Evolutionary conservation across 352 stramenopile species (phyloP), one percentile per base, ranked within the genome.

Genomic region (Pythium brachiatum): DNA sequence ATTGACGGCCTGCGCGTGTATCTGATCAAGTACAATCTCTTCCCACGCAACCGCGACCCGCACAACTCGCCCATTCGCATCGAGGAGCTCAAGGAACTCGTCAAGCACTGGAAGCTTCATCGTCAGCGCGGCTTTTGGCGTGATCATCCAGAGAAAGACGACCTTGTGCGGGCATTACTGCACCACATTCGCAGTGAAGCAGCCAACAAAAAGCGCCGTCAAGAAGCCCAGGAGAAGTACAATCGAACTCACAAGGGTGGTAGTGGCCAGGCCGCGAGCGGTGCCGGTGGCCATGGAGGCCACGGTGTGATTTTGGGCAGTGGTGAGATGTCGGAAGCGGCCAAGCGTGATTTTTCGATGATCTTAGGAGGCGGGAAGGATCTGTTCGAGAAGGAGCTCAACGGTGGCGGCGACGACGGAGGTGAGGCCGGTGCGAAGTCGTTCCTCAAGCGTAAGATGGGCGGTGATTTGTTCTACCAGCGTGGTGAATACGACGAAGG

Each of bases 51-150:
- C 41, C 81, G 85, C 16, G 86, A 92, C 68, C 84, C 84, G 2
- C 71, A 92, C 54, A 95, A 94, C 75, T 94, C 84, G 44, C 85
- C 81, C 25, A 95, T 94, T 68, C 81, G 83, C 41, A 68, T 92
- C 23, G 88, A 97, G 46, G 87, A 97, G 73, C 81, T 97, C 43
- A 97, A 97, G 68, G 91, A 97, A 61, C 75, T 97, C 11, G 88
- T 96, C 15, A 92, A 95, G 59, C 82, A 94, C 69, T 97, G 89
- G 87, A 96, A 96, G 66, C 75, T 96, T 5, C 89, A 97, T 53
- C 81, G 79, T 7, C 84, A 96, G 66, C 87, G 88, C 8, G 85
- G 88, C 15, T 97, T 97, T 63, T 96, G 87, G 89, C 87, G 87
- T 23, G 88, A 95, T 62, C 86, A 97, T 55, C 86, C 86, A 4